A percentile compares a stretch with the other conserved stretches of the same genome.
phyloP scores from a whole-genome alignment of 345 rosid species.

The Corchorus olitorius region DNA sequence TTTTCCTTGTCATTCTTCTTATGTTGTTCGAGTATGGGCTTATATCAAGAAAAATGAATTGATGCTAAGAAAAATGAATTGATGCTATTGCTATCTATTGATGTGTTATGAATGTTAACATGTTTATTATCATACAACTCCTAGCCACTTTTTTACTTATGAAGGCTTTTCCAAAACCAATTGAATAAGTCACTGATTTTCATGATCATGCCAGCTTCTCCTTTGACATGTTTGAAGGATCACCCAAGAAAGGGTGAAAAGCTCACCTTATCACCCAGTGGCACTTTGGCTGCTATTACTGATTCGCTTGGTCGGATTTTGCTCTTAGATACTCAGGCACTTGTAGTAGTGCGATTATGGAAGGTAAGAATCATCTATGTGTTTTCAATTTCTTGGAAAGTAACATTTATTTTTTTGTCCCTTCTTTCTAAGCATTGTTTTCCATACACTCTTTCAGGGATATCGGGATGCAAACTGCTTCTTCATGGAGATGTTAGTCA shows the following conservation, averaged over 20 bases:
- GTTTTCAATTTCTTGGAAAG: not conserved
- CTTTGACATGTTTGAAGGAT: conserved; percentile 95
- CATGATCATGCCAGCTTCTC: conserved; percentile 63
- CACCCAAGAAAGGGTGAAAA: conserved; percentile 93
- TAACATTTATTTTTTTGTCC: not conserved
- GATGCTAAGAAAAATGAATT: no score
- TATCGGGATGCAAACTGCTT: conserved; percentile 95
- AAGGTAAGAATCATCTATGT: conserved; percentile 62
- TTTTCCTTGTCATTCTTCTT: no score
- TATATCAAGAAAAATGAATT: no score
- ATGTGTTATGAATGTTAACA: not conserved
- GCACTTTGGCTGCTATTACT: conserved; percentile 95
- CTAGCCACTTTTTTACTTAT: not conserved
- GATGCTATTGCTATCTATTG: not conserved
- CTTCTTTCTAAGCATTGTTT: conserved; percentile 1
- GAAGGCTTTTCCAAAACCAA: not conserved
- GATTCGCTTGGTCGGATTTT: conserved; percentile 98
- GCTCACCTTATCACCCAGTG: conserved; percentile 70
- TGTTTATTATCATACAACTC: not conserved
- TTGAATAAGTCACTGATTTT: conserved; percentile 16
- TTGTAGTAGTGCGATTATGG: conserved; percentile 93
- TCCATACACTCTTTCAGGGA: conserved; percentile 50
- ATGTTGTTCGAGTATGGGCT: no score
- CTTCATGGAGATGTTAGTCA: conserved; percentile 89
- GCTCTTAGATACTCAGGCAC: conserved; percentile 93